Evolutionary conservation across 106 monocot genomes (phyloP).

Genomic region (Amphibolis antarctica): DNA sequence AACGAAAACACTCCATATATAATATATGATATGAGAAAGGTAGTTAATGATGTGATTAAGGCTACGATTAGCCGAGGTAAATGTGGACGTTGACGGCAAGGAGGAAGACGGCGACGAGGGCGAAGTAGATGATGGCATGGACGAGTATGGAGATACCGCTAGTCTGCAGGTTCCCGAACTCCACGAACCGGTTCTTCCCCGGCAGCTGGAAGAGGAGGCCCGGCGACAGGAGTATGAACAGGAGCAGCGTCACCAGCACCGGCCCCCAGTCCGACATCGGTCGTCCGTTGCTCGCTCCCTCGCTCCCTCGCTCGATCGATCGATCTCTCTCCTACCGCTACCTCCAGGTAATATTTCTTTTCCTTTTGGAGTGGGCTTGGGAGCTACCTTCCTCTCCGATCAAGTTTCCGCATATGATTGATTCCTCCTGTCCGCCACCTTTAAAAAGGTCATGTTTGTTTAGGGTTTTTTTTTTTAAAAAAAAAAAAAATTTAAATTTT

Average conservation of each 20-base stretch:
- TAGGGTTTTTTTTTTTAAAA: too few relatives aligned
- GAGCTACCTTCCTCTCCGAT: background rate
- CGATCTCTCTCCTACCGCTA: too few relatives aligned
- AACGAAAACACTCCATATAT: too few relatives aligned
- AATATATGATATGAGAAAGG: too few relatives aligned
- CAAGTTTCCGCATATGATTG: background rate
- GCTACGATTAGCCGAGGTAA: constrained; percentile 12
- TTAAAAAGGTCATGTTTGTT: too few relatives aligned
- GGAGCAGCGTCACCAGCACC: constrained; percentile 13
- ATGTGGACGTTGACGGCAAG: constrained; percentile 16
- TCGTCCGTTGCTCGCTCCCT: too few relatives aligned
- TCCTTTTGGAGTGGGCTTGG: too few relatives aligned
- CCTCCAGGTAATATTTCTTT: too few relatives aligned
- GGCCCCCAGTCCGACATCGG: constrained; percentile 16
- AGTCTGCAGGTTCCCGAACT: constrained; percentile 16
- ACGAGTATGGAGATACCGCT: constrained; percentile 15
- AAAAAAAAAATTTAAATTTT: too few relatives aligned
- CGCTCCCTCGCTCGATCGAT: too few relatives aligned
- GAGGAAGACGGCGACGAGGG: constrained; percentile 14
- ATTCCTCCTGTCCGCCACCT: too few relatives aligned
- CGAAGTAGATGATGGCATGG: constrained; percentile 15
- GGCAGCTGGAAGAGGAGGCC: constrained; percentile 14
- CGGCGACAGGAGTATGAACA: constrained; percentile 11
- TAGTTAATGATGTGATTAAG: too few relatives aligned
- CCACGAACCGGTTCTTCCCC: constrained; percentile 8